Evolutionary conservation across 345 rosid genomes (phyloP), one percentile per base, ranked within the genome.

Genomic region (Passiflora organensis): DNA sequence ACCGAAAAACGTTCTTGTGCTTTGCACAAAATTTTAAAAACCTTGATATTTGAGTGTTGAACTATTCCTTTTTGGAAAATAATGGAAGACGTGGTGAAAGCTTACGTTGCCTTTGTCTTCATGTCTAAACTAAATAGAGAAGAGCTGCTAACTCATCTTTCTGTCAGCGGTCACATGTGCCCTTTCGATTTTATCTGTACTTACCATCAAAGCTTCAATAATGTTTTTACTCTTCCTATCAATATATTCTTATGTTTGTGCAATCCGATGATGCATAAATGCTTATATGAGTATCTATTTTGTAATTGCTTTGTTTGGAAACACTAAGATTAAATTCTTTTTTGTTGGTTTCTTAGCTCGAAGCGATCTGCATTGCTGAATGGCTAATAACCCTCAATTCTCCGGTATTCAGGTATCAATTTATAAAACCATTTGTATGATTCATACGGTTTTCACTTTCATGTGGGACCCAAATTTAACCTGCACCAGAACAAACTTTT

Each of bases 351-450:
- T 41, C 47, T 72, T 60, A 78, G 78, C 24, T 50, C 34, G 59
- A 58, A 65, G 74, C 65, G 58, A 43, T 5, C 60, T 34, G 51
- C 39, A 34, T 69, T 64, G 72, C 44, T 63, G 58, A 69, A 87
- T 91, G 97, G 80, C 85, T 48, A 91, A 85, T 58, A 85, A 87
- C 59, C 75, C 83, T 43, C 89, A 81, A 43, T 83, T 75, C 73
- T 73, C 87, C 39, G 78, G 86, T 65, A 58, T 74, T 60, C 88
- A 82, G 95, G 95, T 87, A 78, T 56, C 44, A 8, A 38, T 37
- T 10, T 2, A 8, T 9, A 16, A 6, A 14, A 32, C n/a, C n/a
- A n/a, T n/a, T n/a, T n/a, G n/a, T 5, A 10, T 17, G 12, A 4
- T 8, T 4, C 36, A 0, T 16, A 11, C 10, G 10, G 32, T 44